A percentile compares a stretch with the other conserved stretches of the same genome.
These are phyloP conservation scores for Colletotrichum incanum DNA, from an alignment of 2,329 filamentous ascomycete genomes.

Conservation along the genomic window DNA sequence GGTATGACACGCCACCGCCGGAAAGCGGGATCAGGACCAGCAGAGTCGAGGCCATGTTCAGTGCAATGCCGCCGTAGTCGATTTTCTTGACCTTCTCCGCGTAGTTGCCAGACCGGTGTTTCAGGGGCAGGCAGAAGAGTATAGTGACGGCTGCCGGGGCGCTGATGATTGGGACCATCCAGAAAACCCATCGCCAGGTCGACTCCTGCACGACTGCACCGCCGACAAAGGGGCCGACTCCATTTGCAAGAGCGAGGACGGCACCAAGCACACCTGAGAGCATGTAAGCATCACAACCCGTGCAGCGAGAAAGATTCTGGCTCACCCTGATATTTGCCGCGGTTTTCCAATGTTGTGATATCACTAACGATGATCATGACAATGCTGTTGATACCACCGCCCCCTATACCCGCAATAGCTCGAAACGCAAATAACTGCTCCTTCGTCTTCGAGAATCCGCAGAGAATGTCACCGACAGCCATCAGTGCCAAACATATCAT, in stretches of 20 bases:
- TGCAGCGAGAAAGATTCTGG: neutral
- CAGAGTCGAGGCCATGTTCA: slow-evolving; percentile 48
- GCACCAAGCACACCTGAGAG: slow-evolving; percentile 46
- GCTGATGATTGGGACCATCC: slow-evolving; percentile 47
- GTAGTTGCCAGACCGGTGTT: slow-evolving; percentile 47
- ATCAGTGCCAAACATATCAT: slow-evolving; percentile 50
- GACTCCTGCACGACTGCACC: slow-evolving; percentile 49
- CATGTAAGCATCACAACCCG: slow-evolving; percentile 27
- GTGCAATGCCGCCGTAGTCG: slow-evolving; percentile 49
- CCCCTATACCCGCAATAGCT: slow-evolving; percentile 53
- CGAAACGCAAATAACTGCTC: slow-evolving; percentile 55
- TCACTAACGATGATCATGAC: slow-evolving; percentile 58
- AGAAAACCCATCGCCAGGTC: slow-evolving; percentile 53
- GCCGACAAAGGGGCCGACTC: slow-evolving; percentile 56
- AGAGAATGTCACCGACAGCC: slow-evolving; percentile 50
- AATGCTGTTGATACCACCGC: slow-evolving; percentile 53
- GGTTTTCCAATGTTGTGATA: slow-evolving; percentile 53
- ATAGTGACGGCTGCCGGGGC: slow-evolving; percentile 46
- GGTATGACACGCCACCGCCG: slow-evolving; percentile 48
- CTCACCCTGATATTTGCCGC: slow-evolving; percentile 52
- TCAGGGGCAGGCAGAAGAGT: slow-evolving; percentile 48
- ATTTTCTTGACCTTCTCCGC: slow-evolving; percentile 48
- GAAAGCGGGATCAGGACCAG: slow-evolving; percentile 49
- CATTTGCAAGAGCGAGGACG: slow-evolving; percentile 53
- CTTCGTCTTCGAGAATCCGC: slow-evolving; percentile 51